Evolutionary conservation across 164 flowering plant species (phyloP), one percentile per base, ranked within the genome.

Genomic region (Litsea cubeba): DNA sequence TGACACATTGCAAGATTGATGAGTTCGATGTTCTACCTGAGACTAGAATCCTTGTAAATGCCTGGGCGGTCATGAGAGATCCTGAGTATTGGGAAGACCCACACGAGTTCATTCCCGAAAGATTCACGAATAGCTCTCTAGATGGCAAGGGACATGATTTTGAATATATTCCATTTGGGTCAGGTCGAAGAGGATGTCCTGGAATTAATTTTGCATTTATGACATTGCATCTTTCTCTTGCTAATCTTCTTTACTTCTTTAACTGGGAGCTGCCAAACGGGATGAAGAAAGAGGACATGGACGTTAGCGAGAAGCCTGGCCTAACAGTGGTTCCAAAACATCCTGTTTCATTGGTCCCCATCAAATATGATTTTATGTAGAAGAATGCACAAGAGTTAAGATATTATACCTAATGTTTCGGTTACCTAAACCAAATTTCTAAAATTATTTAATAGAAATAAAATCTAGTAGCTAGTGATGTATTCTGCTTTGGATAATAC

Each of bases 101-200:
- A 17, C 22, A 30, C 2, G 76, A 73, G 60, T 81, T 83, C 75
- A 66, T 15, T 50, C 86, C 86, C 0, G 81, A 81, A 23, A 71
- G 86, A 54, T 83, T 83, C 35, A 20, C 24, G 65, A 62, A 62
- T 23, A 24, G 23, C 0, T 65, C 74, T 1, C 2, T 81, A 11
- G 82, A 81, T 20, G 77, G 74, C n/a, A 79, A 79, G 68, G 84
- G 86, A 4, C 74, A 76, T 30, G 76, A 79, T 62, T 84, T 81
- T 24, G 79, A 79, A 71, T 18, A 76, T 14, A 49, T 81, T 25
- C 84, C 86, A 1, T 83, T 83, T 32, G 84, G 83, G 8, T 69
- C 84, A 0, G 84, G 86, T 3, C 49, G 84, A 23, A 68, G 84
- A 69, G 72, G 76, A 1, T 83, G 86, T 22, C 76, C 73, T 0